Percentiles rank a stretch among this genome's conserved stretches.
Conservation (phyloP, 2,329 filamentous ascomycete species). For the Periglandula ipomoeae region DNA sequence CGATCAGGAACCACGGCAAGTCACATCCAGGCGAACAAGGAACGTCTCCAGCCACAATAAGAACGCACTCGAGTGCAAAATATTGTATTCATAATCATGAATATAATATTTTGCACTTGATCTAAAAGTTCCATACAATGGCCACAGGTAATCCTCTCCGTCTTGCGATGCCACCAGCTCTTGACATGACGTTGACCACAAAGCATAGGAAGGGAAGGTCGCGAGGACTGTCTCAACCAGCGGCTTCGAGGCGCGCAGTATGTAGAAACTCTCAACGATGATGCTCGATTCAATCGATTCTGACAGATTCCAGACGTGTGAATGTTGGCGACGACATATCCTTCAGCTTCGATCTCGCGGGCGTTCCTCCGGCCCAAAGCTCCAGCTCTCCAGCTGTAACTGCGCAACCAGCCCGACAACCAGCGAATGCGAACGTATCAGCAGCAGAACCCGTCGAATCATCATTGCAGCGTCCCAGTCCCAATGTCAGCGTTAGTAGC, state of each 20-base stretch:
- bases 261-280: conserved; percentile 14
- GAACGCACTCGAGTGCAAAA: background rate
- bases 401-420: background rate
- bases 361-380: conserved; percentile 22
- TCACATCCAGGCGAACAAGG: background rate
- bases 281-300: background rate
- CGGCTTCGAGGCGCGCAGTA: conserved; percentile 58
- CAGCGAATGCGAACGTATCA: background rate
- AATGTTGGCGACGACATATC: conserved; percentile 53
- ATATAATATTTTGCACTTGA: background rate
- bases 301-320: conserved; percentile 32
- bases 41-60: background rate
- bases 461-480: background rate
- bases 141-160: conserved; percentile 1
- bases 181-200: background rate
- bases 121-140: background rate
- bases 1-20: background rate
- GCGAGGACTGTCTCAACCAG: conserved; percentile 54
- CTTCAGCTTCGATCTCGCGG: conserved; percentile 44
- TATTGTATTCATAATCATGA: conserved; percentile 1
- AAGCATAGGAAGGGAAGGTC: conserved; percentile 32
- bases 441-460: background rate
- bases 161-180: background rate
- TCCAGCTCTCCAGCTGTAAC: conserved; percentile 8
- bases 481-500: background rate